Percentiles rank a stretch among this genome's conserved stretches.
These are phyloP conservation scores for Calonectria pauciramosa DNA, from an alignment of 2,329 filamentous ascomycete species.

Conservation along the genomic window DNA sequence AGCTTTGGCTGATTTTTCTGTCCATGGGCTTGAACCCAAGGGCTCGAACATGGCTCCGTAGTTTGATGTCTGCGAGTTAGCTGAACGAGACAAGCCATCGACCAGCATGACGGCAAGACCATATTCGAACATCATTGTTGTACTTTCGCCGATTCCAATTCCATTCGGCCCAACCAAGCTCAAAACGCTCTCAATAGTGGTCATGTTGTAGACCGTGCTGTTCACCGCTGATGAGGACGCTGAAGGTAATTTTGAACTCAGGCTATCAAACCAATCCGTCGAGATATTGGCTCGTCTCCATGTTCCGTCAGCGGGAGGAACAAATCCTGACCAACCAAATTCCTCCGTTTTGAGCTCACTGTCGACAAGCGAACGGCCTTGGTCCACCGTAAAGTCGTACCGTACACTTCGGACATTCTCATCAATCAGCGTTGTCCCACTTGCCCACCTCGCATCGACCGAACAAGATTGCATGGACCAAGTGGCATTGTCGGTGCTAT, in stretches of 20 bases:
- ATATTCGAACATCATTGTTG: background rate
- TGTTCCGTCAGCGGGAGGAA: background rate
- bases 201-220: background rate
- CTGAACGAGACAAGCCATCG: background rate
- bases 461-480: background rate
- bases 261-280: background rate
- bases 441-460: background rate
- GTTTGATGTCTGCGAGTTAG: background rate
- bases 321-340: slow-evolving; percentile 1
- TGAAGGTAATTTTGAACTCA: background rate
- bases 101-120: background rate
- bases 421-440: background rate
- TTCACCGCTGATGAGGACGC: background rate
- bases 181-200: background rate
- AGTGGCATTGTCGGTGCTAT: background rate
- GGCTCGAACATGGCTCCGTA: background rate
- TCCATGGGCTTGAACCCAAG: background rate
- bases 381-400: background rate
- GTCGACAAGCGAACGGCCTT: background rate
- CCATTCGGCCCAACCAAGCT: background rate
- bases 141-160: background rate
- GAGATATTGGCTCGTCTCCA: background rate
- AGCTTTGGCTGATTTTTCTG: background rate
- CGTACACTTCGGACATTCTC: background rate
- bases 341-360: background rate